Evolutionary conservation across 331 rosid species (phyloP), one percentile per base, ranked within the genome.

Genomic region (Malus hybrid): DNA sequence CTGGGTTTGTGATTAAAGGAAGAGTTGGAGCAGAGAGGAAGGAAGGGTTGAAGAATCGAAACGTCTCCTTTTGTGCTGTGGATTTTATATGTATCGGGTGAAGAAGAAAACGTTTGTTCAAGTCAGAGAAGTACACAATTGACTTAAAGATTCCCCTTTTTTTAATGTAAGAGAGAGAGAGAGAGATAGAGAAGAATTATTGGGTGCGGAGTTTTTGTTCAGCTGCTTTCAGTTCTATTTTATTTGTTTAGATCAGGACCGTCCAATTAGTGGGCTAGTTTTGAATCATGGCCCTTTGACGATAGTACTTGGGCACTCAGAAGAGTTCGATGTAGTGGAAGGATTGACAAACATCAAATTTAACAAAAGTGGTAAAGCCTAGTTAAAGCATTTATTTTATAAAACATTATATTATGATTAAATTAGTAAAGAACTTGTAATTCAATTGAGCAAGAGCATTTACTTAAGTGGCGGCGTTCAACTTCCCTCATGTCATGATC

Each of bases 61-160:
- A 70, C 72, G 77, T 57, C 0, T 64, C 60, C 78, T 65, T 20
- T 28, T 5, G 46, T 39, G 12, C 46, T 39, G 36, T 9, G 53
- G 74, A 68, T 10, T 83, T 70, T 65, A 77, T 77, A 84, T 66
- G 76, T 39, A 39, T 39, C 3, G 44, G 44, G 12, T 9, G 44
- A 39, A 8, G 44, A 39, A 8, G 44, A 9, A 39, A 39, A 39
- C 12, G 11, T 9, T 0, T 39, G 12, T 39, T 39, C 77, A 39
- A 63, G 74, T 53, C 65, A 28, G 68, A 71, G 48, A 34, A 33
- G 56, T 48, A 32, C 80, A 58, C 72, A 33, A 58, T 26, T 42
- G 26, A n/a, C 22, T 60, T 39, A 2, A 19, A 6, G 66, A 79
- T 71, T 79, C 12, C 70, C 26, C 1, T 6, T 24, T 11, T 34